phyloP scores from a whole-genome alignment of 352 stramenopile species.

The Phytopythium montanum region DNA sequence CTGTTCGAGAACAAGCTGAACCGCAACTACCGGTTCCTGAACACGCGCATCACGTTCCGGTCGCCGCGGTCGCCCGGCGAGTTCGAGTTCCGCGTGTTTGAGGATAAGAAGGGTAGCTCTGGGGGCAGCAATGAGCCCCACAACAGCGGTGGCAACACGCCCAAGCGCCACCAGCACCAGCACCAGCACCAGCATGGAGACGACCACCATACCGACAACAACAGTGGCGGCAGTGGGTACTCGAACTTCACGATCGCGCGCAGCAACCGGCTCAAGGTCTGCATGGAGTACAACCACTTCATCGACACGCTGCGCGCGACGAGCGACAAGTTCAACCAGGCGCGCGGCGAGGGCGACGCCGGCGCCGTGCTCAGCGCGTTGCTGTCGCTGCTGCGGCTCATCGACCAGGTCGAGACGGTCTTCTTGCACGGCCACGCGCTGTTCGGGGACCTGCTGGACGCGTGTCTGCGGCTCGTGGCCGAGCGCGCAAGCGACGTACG shows the following conservation, averaged over 20 bases:
- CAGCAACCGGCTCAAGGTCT: conserved; percentile 71
- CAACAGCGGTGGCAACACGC: conserved; percentile 8
- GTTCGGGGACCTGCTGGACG: conserved; percentile 53
- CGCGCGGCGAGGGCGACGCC: conserved; percentile 44
- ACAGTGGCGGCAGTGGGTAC: conserved; percentile 32
- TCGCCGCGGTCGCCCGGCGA: conserved; percentile 73
- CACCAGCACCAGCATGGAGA: conserved; percentile 12
- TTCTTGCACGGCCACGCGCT: conserved; percentile 67
- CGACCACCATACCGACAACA: conserved; percentile 26
- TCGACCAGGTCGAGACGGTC: conserved; percentile 73
- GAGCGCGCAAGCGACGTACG: conserved; percentile 34
- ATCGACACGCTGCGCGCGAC: conserved; percentile 67
- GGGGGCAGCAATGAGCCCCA: too few species aligned
- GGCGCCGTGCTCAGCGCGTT: conserved; percentile 59
- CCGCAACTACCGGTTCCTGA: conserved; percentile 53
- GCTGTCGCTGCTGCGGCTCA: conserved; percentile 55
- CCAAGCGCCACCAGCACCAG: conserved; percentile 14
- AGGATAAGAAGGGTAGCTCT: conserved; percentile 51
- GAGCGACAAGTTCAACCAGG: conserved; percentile 62
- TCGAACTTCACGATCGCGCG: conserved; percentile 67
- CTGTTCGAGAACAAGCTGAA: conserved; percentile 78
- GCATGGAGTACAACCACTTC: conserved; percentile 75
- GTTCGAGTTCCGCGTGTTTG: conserved; percentile 83
- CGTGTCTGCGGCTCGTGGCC: conserved; percentile 48
- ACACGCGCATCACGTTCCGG: conserved; percentile 80